Percentiles rank a stretch among this genome's conserved stretches.
phyloP scores from a whole-genome alignment of 2,329 filamentous ascomycete species.

The Sphaerulina populicola region DNA sequence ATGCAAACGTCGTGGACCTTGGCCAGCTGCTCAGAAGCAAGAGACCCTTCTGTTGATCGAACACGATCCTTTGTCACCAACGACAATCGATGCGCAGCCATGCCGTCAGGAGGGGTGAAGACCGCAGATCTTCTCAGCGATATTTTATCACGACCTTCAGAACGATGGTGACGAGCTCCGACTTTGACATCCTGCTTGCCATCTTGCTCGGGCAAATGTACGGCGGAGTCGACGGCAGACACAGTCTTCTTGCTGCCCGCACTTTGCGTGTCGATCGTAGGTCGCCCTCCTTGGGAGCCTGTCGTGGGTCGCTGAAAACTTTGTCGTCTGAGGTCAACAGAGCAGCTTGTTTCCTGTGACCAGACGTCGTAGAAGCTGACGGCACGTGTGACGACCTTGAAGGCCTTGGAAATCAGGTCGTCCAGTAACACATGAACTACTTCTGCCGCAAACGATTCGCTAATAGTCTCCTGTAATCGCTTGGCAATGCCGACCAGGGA shows the following conservation, averaged over 20 bases:
- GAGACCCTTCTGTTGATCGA: slow-evolving; percentile 43
- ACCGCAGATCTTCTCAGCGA: slow-evolving; percentile 12
- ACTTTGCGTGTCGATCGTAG: slow-evolving; percentile 16
- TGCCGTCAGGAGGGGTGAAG: slow-evolving; percentile 17
- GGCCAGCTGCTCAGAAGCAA: slow-evolving; percentile 76
- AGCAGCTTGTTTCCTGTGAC: slow-evolving; percentile 34
- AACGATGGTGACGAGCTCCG: slow-evolving; percentile 4
- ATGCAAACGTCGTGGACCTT: slow-evolving; percentile 79
- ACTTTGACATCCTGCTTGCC: slow-evolving; percentile 1
- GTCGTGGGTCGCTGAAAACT: background rate
- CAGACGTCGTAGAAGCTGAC: slow-evolving; percentile 84
- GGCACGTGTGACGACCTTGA: slow-evolving; percentile 85
- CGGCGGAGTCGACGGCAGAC: slow-evolving; percentile 20
- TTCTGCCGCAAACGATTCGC: slow-evolving; percentile 44
- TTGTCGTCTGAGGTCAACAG: slow-evolving; percentile 1
- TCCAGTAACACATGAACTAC: slow-evolving; percentile 71
- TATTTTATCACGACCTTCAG: slow-evolving; percentile 1
- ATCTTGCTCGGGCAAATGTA: slow-evolving; percentile 13
- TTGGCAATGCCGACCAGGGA: slow-evolving; percentile 84
- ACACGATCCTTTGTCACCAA: slow-evolving; percentile 21
- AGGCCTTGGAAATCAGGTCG: slow-evolving; percentile 87
- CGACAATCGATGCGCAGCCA: slow-evolving; percentile 28
- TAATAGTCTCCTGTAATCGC: slow-evolving; percentile 66
- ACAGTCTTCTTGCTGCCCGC: background rate
- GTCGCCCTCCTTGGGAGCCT: background rate